These are phyloP conservation scores for Suhomyces ambrosiae DNA, from an alignment of 1,139 yeast genomes.

Conservation along the genomic window DNA sequence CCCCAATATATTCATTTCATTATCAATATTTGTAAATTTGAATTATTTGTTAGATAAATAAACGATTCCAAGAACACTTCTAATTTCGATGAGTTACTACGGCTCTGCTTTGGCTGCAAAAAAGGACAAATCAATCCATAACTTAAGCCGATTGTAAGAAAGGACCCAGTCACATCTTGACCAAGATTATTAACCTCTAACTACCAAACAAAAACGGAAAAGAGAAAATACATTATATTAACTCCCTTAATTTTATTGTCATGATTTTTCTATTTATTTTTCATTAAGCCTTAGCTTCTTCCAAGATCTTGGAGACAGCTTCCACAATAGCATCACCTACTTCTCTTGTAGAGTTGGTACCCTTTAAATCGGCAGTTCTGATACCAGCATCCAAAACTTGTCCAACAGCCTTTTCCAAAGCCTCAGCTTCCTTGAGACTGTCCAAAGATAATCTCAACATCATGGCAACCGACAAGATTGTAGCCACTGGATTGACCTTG, in stretches of 20 bases:
- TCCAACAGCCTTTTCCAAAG: conserved; percentile 86
- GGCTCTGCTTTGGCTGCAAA: too few species aligned
- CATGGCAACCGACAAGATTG: conserved; percentile 94
- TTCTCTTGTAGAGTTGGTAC: conserved; percentile 74
- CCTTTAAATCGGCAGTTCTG: conserved; percentile 90
- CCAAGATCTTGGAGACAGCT: conserved; percentile 64
- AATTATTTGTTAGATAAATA: too few species aligned
- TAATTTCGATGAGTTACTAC: too few species aligned
- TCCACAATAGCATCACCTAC: conserved; percentile 91
- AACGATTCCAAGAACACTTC: too few species aligned
- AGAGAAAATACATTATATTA: too few species aligned
- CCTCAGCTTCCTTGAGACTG: conserved; percentile 80
- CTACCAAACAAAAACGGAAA: too few species aligned
- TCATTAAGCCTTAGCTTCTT: conserved; percentile 9
- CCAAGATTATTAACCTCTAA: too few species aligned
- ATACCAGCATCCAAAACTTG: conserved; percentile 78
- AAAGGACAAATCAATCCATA: too few species aligned
- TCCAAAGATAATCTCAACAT: conserved; percentile 91
- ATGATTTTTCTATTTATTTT: background rate
- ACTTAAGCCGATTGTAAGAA: too few species aligned
- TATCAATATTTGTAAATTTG: too few species aligned
- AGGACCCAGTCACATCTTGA: too few species aligned
- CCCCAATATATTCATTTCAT: too few species aligned
- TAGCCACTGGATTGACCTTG: conserved; percentile 93
- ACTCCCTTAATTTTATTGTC: background rate